Percentiles rank a stretch among this genome's conserved stretches.
Conservation (phyloP, 148 eudicot genomes). For the Heliamphora exappendiculata region DNA sequence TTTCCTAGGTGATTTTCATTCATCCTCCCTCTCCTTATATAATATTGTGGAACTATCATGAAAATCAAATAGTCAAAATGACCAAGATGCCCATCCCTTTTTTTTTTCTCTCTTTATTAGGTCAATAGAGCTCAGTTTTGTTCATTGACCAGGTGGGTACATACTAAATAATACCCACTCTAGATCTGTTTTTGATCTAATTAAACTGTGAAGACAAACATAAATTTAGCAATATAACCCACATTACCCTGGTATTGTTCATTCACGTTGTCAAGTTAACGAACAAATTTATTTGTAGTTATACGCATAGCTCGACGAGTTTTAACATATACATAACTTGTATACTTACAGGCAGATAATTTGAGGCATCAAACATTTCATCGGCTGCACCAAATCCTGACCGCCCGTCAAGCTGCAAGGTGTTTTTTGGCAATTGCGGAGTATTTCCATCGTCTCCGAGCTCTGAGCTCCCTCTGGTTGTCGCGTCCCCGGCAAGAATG, state of each 20-base stretch:
- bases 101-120: background rate
- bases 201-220: background rate
- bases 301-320: too few relatives aligned
- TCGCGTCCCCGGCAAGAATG: conserved; percentile 76
- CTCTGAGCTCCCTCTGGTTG: conserved; percentile 87
- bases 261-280: too few relatives aligned
- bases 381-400: conserved; percentile 57
- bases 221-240: background rate
- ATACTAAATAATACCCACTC: too few relatives aligned
- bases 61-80: background rate
- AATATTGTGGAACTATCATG: background rate
- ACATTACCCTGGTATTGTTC: background rate
- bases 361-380: conserved; percentile 76
- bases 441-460: conserved; percentile 89
- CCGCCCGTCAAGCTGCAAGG: conserved; percentile 76
- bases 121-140: background rate
- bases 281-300: background rate
- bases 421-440: conserved; percentile 86
- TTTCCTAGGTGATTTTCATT: background rate
- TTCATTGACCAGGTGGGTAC: background rate
- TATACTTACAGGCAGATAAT: conserved; percentile 61
- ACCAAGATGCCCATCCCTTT: background rate
- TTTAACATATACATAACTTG: background rate
- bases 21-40: background rate
- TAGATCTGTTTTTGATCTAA: too few relatives aligned